Base-by-base conservation (phyloP, 768 basidiomycete species). In the Daedaleopsis sinensis region DNA sequence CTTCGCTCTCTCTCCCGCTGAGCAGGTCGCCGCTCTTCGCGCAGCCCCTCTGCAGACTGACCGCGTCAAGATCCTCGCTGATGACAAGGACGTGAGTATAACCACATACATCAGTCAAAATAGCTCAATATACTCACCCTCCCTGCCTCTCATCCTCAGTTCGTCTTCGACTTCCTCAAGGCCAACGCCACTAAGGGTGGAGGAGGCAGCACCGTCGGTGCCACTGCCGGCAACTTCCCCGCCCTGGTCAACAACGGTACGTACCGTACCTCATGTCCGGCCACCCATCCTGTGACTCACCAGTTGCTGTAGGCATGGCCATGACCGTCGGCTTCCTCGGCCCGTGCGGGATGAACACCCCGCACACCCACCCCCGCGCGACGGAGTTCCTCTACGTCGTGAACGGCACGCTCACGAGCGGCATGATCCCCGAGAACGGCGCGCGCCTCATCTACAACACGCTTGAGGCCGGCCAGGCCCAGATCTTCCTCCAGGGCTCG, bases 341-440 rank as follows among this genome's bases (percentile, higher is more conserved):
- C 55, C 72, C 73, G 2, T 74, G 73, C 57, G 72, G 71, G 8
- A 67, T 72, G 71, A 74, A 77, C 70, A 76, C 72, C 10, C 74
- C 75, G 12, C 75, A 77, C 64, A 70, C 68, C 5, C 75, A 76
- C 53, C 73, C 73, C 8, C 74, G 73, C 32, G 75, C 74, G 11
- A 71, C 71, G 19, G 74, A 77, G 68, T 64, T 77, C 35, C 56
- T 71, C 55, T 73, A 71, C 59, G 57, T 67, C 38, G 62, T 73
- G 50, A 70, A 74, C 51, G 72, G 72, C n/a, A 68, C 69, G 46
- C 37, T 73, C 36, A 62, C 55, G 8, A 62, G 61, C 24, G 72
- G 73, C 49, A 66, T 71, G 55, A 56, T 74, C 38, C 62, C 62
- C 11, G 73, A 74, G 65, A 74, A 73, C 58, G 73, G 72, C 27